A percentile compares a stretch with the other conserved stretches of the same genome.
These are phyloP conservation scores for Chaetomiaceae sp. DNA, from an alignment of 2,329 filamentous ascomycete genomes.

Conservation along the genomic window DNA sequence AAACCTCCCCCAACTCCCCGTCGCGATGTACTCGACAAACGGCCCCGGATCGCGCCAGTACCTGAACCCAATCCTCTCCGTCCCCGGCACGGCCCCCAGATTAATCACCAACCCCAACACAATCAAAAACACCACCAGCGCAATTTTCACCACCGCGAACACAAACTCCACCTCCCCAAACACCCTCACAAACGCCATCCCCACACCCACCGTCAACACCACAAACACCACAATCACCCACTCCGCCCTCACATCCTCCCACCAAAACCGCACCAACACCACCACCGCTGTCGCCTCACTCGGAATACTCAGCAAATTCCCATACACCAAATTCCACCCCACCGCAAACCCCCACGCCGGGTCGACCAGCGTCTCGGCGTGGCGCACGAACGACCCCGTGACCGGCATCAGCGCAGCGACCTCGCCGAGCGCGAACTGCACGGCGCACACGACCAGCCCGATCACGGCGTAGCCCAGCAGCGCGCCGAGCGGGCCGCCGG, in stretches of 20 bases:
- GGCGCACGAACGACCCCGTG: constrained; percentile 57
- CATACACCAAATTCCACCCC: constrained; percentile 51
- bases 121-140: constrained; percentile 52
- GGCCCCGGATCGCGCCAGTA: constrained; percentile 66
- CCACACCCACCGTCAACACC: constrained; percentile 48
- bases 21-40: constrained; percentile 58
- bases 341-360: constrained; percentile 50
- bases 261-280: constrained; percentile 59
- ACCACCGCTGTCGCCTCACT: constrained; percentile 58
- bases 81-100: constrained; percentile 54
- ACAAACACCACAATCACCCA: constrained; percentile 49
- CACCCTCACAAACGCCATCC: constrained; percentile 52
- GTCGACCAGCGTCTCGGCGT: constrained; percentile 55
- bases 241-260: constrained; percentile 44
- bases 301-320: constrained; percentile 48
- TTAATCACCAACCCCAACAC: constrained; percentile 36
- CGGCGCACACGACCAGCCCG: constrained; percentile 48
- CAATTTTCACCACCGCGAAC: constrained; percentile 50
- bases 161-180: constrained; percentile 54
- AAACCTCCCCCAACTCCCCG: constrained; percentile 54
- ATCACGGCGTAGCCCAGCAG: constrained; percentile 50
- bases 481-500: constrained; percentile 43
- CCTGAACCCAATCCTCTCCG: constrained; percentile 55
- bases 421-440: constrained; percentile 56
- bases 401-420: constrained; percentile 54